phyloP scores from a whole-genome alignment of 139 green algal species.

The Chlamydomonas sphaeroides region DNA sequence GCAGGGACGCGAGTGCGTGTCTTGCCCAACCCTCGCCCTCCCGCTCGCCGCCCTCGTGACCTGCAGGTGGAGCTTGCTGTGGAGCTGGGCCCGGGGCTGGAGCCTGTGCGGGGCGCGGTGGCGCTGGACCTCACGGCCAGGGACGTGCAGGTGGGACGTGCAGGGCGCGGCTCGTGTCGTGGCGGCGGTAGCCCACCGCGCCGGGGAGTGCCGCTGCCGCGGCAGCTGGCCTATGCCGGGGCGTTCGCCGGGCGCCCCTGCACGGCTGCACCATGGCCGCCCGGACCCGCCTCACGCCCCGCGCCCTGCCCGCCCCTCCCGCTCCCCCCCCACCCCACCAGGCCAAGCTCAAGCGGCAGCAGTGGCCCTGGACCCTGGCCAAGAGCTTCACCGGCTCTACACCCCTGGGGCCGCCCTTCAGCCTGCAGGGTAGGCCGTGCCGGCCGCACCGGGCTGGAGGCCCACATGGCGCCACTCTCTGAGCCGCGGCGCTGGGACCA shows the following conservation, averaged over 20 bases:
- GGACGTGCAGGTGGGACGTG: slow-evolving; percentile 52
- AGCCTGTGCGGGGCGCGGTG: slow-evolving; percentile 35
- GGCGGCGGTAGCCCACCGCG: not conserved
- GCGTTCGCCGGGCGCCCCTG: no score
- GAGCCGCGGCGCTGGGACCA: no score
- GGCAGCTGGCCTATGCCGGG: no score
- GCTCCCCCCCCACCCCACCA: not conserved
- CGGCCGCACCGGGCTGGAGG: no score
- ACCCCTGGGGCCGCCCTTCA: slow-evolving; percentile 31
- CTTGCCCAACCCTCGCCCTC: not conserved
- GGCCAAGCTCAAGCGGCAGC: slow-evolving; percentile 42
- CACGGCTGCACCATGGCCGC: no score
- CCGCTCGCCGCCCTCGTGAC: not conserved
- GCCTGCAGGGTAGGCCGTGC: not conserved
- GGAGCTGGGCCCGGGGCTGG: slow-evolving; percentile 43
- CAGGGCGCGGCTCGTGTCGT: no score
- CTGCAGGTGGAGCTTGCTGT: slow-evolving; percentile 51
- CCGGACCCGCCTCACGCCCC: no score
- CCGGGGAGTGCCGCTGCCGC: no score
- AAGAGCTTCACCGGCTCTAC: slow-evolving; percentile 48
- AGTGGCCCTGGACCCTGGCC: slow-evolving; percentile 48
- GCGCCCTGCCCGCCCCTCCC: no score
- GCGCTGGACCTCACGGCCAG: slow-evolving; percentile 49
- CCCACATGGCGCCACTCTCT: no score
- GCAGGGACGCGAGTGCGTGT: no score